A percentile compares a stretch with the other conserved stretches of the same genome.
Evolutionary conservation across 352 stramenopile genomes (phyloP).

Genomic region (Globisporangium megalacanthum): DNA sequence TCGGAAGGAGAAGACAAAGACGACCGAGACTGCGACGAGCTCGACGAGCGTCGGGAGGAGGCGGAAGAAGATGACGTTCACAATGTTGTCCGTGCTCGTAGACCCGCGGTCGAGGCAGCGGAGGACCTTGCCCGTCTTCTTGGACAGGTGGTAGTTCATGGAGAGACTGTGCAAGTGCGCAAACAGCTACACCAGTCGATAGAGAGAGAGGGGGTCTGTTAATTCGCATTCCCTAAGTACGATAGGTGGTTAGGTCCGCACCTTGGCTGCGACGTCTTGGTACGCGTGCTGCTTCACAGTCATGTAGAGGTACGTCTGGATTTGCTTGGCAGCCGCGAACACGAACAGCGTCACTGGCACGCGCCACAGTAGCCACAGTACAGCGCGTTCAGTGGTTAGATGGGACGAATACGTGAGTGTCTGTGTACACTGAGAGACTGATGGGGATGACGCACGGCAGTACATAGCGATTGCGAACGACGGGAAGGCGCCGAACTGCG

Average conservation of each 20-base stretch:
- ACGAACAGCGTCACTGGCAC: conserved; percentile 43
- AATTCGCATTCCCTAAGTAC: background rate
- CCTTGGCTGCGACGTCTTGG: conserved; percentile 90
- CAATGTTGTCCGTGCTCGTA: conserved; percentile 87
- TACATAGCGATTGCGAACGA: conserved; percentile 48
- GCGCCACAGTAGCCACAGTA: too few species aligned
- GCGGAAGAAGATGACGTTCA: conserved; percentile 97
- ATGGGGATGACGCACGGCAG: conserved; percentile 28
- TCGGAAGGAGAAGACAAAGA: conserved; percentile 90
- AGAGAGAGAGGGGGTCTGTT: background rate
- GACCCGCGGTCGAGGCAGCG: conserved; percentile 86
- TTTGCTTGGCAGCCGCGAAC: conserved; percentile 89
- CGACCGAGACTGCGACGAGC: conserved; percentile 90
- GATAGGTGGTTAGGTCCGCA: too few species aligned
- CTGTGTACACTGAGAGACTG: background rate
- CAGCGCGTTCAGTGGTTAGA: too few species aligned
- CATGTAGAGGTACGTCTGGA: conserved; percentile 91
- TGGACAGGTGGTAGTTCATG: conserved; percentile 96
- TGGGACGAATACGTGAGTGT: background rate
- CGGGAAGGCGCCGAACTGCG: conserved; percentile 31
- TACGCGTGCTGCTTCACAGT: conserved; percentile 96
- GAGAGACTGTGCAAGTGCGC: conserved; percentile 92
- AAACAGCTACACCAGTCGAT: conserved; percentile 63
- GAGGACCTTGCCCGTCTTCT: conserved; percentile 96
- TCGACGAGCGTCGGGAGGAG: conserved; percentile 93